A percentile compares a stretch with the other conserved stretches of the same genome.
These are phyloP conservation scores for Sorghum bicolor DNA, from an alignment of 176 grass and related monocot species.

Conservation along the genomic window Sorghum_bicolor_NCBIv3 NC_012872.2:62800001-62800500, in stretches of 20 bases:
- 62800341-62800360: neutral
- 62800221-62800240: neutral
- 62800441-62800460: conserved; percentile 11
- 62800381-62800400: conserved; percentile 37
- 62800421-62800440: conserved; percentile 7
- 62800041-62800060: no score
- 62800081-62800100: no score
- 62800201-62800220: neutral
- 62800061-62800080: no score
- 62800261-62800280: neutral
- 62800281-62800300: neutral
- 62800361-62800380: neutral
- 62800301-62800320: neutral
- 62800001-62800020: no score
- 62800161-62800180: neutral
- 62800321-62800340: neutral
- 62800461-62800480: conserved; percentile 13
- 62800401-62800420: conserved; percentile 25
- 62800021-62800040: no score
- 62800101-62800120: no score
- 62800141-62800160: neutral
- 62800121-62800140: neutral
- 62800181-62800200: neutral
- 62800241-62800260: neutral
- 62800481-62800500: neutral